A percentile compares a stretch with the other conserved stretches of the same genome.
Evolutionary conservation across 1,139 yeast genomes (phyloP).

Genomic region (Protomyces inundatus): DNA sequence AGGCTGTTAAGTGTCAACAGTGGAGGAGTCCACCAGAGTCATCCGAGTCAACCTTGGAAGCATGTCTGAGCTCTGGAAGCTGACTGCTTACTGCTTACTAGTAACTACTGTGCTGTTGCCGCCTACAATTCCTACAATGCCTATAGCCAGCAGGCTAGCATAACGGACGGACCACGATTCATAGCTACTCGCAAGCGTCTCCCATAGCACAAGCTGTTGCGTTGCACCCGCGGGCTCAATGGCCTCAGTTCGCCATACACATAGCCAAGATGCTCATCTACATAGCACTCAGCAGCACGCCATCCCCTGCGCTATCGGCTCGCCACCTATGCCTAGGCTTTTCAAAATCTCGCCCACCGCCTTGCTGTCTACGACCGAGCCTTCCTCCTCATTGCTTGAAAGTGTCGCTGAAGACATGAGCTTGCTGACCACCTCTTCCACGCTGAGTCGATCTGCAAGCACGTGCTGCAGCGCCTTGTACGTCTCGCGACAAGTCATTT

Average conservation of each 20-base stretch:
- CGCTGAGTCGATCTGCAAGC: neutral
- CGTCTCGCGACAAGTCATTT: neutral
- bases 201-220: too few relatives aligned
- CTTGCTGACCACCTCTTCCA: constrained; percentile 1
- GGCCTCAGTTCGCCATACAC: neutral
- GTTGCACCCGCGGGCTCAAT: too few relatives aligned
- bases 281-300: neutral
- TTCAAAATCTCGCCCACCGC: neutral
- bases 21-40: too few relatives aligned
- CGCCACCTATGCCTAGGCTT: neutral
- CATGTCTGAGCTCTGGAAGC: too few relatives aligned
- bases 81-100: too few relatives aligned
- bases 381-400: neutral
- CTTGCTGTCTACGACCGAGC: neutral
- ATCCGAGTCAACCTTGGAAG: too few relatives aligned
- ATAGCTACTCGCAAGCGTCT: neutral
- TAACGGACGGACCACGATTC: neutral
- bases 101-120: too few relatives aligned
- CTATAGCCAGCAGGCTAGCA: neutral
- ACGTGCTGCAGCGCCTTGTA: constrained; percentile 2
- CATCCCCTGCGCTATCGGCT: neutral
- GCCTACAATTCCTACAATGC: neutral
- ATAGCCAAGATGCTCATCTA: neutral
- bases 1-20: too few relatives aligned
- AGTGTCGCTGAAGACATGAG: neutral